Evolutionary conservation across 73 alveolate genomes (phyloP).

Genomic region (Tetrahymena thermophila): DNA sequence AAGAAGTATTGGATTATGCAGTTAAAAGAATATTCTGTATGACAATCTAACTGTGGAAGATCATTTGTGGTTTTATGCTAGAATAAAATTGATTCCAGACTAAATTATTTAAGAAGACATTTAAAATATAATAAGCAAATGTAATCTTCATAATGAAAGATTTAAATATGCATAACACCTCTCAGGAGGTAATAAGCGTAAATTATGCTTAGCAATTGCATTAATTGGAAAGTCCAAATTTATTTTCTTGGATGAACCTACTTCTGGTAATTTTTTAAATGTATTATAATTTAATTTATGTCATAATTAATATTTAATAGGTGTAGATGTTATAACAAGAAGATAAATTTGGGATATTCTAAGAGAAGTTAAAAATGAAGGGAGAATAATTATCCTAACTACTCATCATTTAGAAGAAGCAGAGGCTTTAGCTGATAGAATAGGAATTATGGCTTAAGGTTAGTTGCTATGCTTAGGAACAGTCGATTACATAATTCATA

Average conservation of each 20-base stretch:
- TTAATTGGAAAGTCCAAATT: constrained; percentile 61
- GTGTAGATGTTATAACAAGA: constrained; percentile 71
- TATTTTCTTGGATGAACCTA: constrained; percentile 69
- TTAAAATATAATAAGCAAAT: constrained; percentile 44
- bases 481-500: constrained; percentile 54
- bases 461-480: constrained; percentile 72
- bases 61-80: constrained; percentile 57
- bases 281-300: no score
- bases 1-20: constrained; percentile 65
- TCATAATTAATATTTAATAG: constrained; percentile 41
- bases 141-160: constrained; percentile 50
- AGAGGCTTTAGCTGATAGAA: constrained; percentile 80
- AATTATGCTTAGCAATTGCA: constrained; percentile 64
- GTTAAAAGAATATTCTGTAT: constrained; percentile 62
- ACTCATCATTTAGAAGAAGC: constrained; percentile 95
- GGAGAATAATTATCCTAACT: constrained; percentile 61
- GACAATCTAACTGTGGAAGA: constrained; percentile 64
- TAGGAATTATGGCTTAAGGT: constrained; percentile 88
- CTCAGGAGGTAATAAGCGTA: constrained; percentile 78
- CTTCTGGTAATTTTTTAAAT: constrained; percentile 42
- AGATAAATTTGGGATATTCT: constrained; percentile 62
- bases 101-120: constrained; percentile 16
- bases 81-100: constrained; percentile 53
- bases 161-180: constrained; percentile 45
- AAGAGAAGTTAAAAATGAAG: constrained; percentile 34